Base-by-base conservation (phyloP, 805 yeast species). In the Suhomyces canberraensis region DNA sequence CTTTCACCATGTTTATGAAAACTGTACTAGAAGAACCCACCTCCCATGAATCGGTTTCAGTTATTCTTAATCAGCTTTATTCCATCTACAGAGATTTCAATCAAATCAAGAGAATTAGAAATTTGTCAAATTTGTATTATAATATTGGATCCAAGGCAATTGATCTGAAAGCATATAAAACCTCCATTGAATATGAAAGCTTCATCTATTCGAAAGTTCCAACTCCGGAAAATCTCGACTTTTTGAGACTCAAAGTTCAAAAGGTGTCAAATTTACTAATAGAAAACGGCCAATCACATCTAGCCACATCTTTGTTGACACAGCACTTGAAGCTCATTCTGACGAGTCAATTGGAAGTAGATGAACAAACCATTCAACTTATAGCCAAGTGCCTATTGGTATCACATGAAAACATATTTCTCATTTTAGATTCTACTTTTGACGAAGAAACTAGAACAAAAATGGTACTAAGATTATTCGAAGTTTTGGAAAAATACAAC, bases 111-210 rank as follows among this genome's bases (percentile, higher is more conserved):
- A 51, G 81, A 38, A 50, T 72, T 5, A 57, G 66, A 33, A 75
- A 75, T 46, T 42, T 76, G 3, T 67, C 79, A 3, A 74, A 71
- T 42, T 33, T 76, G 9, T 51, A 66, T 5, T 75, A 62, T 46
- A 69, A 72, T 39, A 47, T 60, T 32, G 75, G 72, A 0, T 14
- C 31, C 31, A 36, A 25, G 18, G 17, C 18, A 13, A 16, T 14
- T 16, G 21, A 18, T 29, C 16, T 16, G 13, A n/a, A 16, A 5
- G 33, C 31, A 8, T 39, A 39, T 33, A 16, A 16, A 19, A n/a
- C 31, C 3, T 59, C 65, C 14, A 39, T 69, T 11, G 51, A 57
- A 5, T 47, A 61, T 19, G 75, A 70, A 38, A 46, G 47, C 9
- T 39, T 48, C 8, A 36, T 62, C 11, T 41, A 55, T 18, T 20